Percentiles rank a stretch among this genome's conserved stretches.
These are phyloP conservation scores for Leptodontidium sp. DNA, from an alignment of 2,329 filamentous ascomycete species.

Conservation along the genomic window DNA sequence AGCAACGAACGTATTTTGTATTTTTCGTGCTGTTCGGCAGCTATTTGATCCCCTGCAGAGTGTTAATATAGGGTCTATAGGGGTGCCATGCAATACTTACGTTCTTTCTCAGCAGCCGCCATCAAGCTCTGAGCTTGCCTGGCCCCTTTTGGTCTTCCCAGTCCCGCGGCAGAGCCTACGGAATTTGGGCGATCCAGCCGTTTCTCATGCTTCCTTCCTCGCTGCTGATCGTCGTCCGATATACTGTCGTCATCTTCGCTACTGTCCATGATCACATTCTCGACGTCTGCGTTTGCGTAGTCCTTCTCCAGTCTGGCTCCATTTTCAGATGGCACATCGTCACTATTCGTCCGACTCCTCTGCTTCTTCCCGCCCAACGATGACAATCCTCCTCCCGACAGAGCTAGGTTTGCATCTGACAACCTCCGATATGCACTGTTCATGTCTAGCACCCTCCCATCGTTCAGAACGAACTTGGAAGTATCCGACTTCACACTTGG, in stretches of 20 bases:
- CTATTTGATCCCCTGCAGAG: conserved; percentile 24
- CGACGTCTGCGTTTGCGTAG: conserved; percentile 40
- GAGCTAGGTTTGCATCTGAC: conserved; percentile 74
- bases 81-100: conserved; percentile 57
- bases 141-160: conserved; percentile 49
- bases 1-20: conserved; percentile 46
- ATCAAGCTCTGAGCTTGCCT: conserved; percentile 67
- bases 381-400: conserved; percentile 69
- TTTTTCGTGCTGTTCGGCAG: conserved; percentile 38
- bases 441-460: conserved; percentile 71
- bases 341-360: conserved; percentile 39
- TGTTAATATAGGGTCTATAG: not conserved
- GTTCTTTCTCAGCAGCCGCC: conserved; percentile 80
- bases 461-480: conserved; percentile 60
- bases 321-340: conserved; percentile 26
- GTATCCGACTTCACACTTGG: conserved; percentile 45
- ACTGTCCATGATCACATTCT: conserved; percentile 42
- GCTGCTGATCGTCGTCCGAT: conserved; percentile 71
- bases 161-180: conserved; percentile 47
- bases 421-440: conserved; percentile 74
- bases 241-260: conserved; percentile 50
- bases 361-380: conserved; percentile 45
- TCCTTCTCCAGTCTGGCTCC: conserved; percentile 44
- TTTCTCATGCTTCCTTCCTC: conserved; percentile 62
- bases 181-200: conserved; percentile 39